phyloP scores from a whole-genome alignment of 78 protist genomes.

The Chrysochromulina tobinii region DNA sequence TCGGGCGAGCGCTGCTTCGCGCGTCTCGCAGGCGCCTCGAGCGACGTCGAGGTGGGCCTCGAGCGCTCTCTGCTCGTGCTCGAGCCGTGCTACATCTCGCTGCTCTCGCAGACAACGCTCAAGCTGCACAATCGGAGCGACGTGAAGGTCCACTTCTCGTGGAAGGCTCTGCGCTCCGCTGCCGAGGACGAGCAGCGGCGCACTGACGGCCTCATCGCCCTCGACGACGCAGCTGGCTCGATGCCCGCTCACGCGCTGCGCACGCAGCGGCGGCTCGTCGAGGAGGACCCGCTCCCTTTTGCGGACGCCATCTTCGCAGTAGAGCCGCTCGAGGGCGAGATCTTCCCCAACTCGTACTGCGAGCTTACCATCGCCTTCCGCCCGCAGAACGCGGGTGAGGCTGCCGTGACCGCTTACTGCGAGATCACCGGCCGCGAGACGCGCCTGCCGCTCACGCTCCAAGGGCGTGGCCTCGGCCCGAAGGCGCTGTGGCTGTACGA shows the following conservation, averaged over 20 bases:
- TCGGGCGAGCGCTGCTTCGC: conserved; percentile 50
- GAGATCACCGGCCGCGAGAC: conserved; percentile 53
- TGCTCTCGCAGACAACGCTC: conserved; percentile 21
- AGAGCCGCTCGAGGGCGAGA: conserved; percentile 55
- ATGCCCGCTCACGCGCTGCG: background rate
- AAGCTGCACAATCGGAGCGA: conserved; percentile 50
- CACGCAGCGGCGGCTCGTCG: background rate
- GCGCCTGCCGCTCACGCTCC: conserved; percentile 59
- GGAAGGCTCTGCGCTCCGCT: conserved; percentile 20
- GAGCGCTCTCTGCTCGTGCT: conserved; percentile 18
- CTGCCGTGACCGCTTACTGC: conserved; percentile 36
- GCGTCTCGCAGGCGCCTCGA: conserved; percentile 15
- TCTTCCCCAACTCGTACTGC: conserved; percentile 32
- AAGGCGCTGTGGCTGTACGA: conserved; percentile 35
- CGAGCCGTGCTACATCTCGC: conserved; percentile 53
- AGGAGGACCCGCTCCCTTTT: background rate
- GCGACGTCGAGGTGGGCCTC: conserved; percentile 44
- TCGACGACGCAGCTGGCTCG: background rate
- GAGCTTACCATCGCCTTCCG: conserved; percentile 48
- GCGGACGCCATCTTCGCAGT: conserved; percentile 48
- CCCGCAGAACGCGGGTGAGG: conserved; percentile 33
- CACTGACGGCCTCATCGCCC: background rate
- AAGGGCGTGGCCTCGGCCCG: conserved; percentile 67
- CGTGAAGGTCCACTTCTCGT: conserved; percentile 8
- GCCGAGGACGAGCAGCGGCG: conserved; percentile 50